Percentiles rank a stretch among this genome's conserved stretches.
Evolutionary conservation across 1,284 basidiomycete genomes (phyloP).

Genomic region (Pholiota adiposa): DNA sequence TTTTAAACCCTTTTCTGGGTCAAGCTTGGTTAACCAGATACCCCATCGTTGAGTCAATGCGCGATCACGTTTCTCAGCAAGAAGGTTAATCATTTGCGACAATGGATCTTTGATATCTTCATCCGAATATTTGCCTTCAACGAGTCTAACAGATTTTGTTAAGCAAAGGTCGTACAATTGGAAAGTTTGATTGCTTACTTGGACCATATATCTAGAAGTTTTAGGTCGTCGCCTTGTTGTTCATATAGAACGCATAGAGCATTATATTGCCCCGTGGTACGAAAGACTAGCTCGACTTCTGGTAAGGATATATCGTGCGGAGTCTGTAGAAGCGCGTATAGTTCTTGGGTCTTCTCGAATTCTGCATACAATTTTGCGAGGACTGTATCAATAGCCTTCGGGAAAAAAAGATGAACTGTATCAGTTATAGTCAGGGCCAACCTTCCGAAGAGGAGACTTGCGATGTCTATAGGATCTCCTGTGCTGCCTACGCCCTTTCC

Average conservation of each 20-base stretch:
- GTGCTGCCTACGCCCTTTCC: slow-evolving; percentile 28
- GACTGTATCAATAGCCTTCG: slow-evolving; percentile 81
- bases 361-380: slow-evolving; percentile 76
- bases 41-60: slow-evolving; percentile 73
- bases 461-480: slow-evolving; percentile 25
- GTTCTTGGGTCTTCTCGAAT: slow-evolving; percentile 62
- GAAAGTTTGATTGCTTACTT: slow-evolving; percentile 53
- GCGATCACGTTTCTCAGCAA: slow-evolving; percentile 65
- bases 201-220: slow-evolving; percentile 71
- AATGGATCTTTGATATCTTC: slow-evolving; percentile 71
- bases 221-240: slow-evolving; percentile 56
- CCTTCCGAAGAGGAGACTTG: slow-evolving; percentile 15
- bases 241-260: slow-evolving; percentile 70
- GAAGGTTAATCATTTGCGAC: slow-evolving; percentile 65
- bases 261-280: slow-evolving; percentile 57
- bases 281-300: slow-evolving; percentile 70
- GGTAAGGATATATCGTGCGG: slow-evolving; percentile 60
- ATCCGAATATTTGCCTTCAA: slow-evolving; percentile 73
- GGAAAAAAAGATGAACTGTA: background rate
- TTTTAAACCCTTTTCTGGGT: slow-evolving; percentile 73
- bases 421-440: background rate
- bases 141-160: slow-evolving; percentile 53
- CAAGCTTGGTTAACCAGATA: slow-evolving; percentile 77
- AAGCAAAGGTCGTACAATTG: slow-evolving; percentile 1
- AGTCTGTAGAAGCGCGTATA: slow-evolving; percentile 64